Base-by-base conservation (phyloP, 2,329 filamentous ascomycete genomes). In the Pseudopithomyces maydicus region DNA sequence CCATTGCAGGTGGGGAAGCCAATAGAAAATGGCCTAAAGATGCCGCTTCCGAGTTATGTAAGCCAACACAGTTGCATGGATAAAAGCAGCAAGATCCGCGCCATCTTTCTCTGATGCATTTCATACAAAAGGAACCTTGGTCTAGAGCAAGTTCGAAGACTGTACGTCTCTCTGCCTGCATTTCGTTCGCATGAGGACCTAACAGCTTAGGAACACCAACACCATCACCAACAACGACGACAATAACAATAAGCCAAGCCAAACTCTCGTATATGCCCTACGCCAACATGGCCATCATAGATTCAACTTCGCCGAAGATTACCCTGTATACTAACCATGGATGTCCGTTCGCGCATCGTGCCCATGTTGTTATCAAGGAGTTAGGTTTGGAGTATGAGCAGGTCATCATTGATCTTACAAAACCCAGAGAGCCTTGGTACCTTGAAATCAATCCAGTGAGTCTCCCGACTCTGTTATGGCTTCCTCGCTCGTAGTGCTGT, bases 311-410 rank as follows among this genome's bases (percentile, higher is more conserved):
- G 6, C 76, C 76, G 26, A 84, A 85, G 63, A 86, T 90, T 72
- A 87, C 79, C 32, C 79, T 91, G 41, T 92, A 92, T 77, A 91
- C 89, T 47, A 89, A 87, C 78, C 87, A 86, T 64, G 50, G 64
- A 48, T 92, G 89, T 72, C 89, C 89, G 20, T 92, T 84, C 74
- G 90, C 90, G 15, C 90, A 94, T 70, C 88, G 91, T 35, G 89
- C 86, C 1, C 88, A 92, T 66, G 91, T 92, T 57, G 84, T 84
- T 6, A 82, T 92, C 23, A 81, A 83, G 29, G 90, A 92, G 69
- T 82, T 90, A 12, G 81, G 81, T 11, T 70, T 92, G 29, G 80
- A 84, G 0, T 90, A 85, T 66, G 86, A 90, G 55, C 87, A 91
- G 63, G 86, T 90, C 58, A 85, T 86, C 55, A 90, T 96, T 65